Evolutionary conservation across 2,329 filamentous ascomycete genomes (phyloP), one percentile per base, ranked within the genome.

Genomic region (Paracoccidioides lutzii): DNA sequence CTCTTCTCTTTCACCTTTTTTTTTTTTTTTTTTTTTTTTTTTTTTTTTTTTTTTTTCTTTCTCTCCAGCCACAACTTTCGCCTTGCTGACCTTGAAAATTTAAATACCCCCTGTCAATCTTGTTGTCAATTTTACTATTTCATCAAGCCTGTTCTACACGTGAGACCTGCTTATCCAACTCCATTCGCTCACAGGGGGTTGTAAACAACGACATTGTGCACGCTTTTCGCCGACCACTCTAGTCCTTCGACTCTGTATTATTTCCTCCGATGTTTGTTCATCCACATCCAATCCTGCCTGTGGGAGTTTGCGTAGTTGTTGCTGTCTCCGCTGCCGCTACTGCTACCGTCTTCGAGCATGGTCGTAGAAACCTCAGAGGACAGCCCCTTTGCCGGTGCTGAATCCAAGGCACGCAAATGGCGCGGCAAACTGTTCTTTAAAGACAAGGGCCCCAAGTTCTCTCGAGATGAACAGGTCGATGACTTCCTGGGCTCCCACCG

Each of bases 401-500:
- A 50, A 49, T 57, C 59, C 51, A 61, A 59, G 40, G 33, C 54
- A 41, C 49, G 53, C 12, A 71, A 72, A 63, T 80, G 77, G 77
- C 72, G 72, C 59, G 73, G 72, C 56, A 80, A 79, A 65, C 66
- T 78, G 53, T 76, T 78, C 61, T 68, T 67, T 42, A 71, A 71
- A 53, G 72, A 74, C 45, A 72, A 71, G 61, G 65, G 62, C 38
- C 64, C 61, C 53, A 59, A 59, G 41, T 15, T 44, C 51, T 69
- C 69, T 55, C 67, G 75, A 44, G 69, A 76, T 58, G 67, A 71
- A 54, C 72, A 73, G 60, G 75, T 83, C 55, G 74, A 76, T 67
- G 80, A 79, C 64, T 83, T 83, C 66, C 73, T 83, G 56, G 77
- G 76, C 60, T 75, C 77, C 53, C 76, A 76, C 48, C 77, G 75